phyloP scores from a whole-genome alignment of 345 rosid genomes.

The Physaria fendleri region DNA sequence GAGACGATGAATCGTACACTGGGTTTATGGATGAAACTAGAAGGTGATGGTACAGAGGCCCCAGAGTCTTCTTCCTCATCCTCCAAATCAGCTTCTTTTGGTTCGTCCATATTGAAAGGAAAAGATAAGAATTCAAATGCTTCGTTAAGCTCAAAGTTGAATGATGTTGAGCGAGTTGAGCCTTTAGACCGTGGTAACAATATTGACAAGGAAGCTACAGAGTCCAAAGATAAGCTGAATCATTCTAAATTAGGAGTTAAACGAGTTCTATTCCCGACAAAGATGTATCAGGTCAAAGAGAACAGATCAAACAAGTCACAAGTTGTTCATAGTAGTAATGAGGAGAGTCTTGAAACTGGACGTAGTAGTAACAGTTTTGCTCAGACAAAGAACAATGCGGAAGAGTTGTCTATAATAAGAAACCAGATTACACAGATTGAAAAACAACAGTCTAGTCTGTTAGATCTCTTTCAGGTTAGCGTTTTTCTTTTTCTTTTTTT shows the following conservation, averaged over 20 bases:
- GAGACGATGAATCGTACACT: no score
- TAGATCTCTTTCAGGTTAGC: constrained; percentile 72
- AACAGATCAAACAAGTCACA: constrained; percentile 38
- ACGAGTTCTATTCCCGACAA: constrained; percentile 35
- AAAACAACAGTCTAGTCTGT: constrained; percentile 71
- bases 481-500: not conserved
- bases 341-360: constrained; percentile 31
- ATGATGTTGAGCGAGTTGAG: not conserved
- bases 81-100: constrained; percentile 18
- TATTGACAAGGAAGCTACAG: constrained; percentile 18
- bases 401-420: constrained; percentile 56
- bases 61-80: no score
- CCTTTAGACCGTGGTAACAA: not conserved
- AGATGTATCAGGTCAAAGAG: constrained; percentile 27
- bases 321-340: constrained; percentile 52
- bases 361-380: constrained; percentile 15
- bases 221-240: constrained; percentile 30
- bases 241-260: constrained; percentile 33
- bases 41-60: no score
- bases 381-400: constrained; percentile 34
- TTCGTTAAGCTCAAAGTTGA: constrained; percentile 4
- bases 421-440: constrained; percentile 82
- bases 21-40: no score
- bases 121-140: constrained; percentile 30
- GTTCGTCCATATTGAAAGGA: constrained; percentile 22